A percentile compares a stretch with the other conserved stretches of the same genome.
phyloP scores from a whole-genome alignment of 164 flowering plant species.

The Tinospora cordifolia region DNA sequence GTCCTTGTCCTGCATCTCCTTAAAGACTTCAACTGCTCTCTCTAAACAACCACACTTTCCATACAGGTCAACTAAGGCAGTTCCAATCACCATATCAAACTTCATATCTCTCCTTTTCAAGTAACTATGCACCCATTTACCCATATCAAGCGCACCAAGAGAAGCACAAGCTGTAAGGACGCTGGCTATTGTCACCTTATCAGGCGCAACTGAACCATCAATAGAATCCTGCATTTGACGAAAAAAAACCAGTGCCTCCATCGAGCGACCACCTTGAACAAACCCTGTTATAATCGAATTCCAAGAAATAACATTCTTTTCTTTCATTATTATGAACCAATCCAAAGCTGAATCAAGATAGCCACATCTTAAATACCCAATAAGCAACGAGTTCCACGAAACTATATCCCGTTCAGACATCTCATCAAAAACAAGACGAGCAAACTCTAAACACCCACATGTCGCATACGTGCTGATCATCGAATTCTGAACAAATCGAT shows the following conservation, averaged over 20 bases:
- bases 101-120: slow-evolving; percentile 42
- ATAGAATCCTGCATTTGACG: slow-evolving; percentile 17
- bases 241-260: slow-evolving; percentile 21
- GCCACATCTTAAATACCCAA: slow-evolving; percentile 59
- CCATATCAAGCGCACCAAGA: slow-evolving; percentile 39
- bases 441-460: slow-evolving; percentile 27
- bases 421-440: slow-evolving; percentile 50
- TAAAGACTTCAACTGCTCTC: slow-evolving; percentile 44
- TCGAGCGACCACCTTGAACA: slow-evolving; percentile 19
- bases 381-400: slow-evolving; percentile 67
- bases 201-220: slow-evolving; percentile 10
- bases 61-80: slow-evolving; percentile 76
- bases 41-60: slow-evolving; percentile 66
- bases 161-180: slow-evolving; percentile 22
- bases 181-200: slow-evolving; percentile 19
- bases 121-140: slow-evolving; percentile 60
- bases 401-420: slow-evolving; percentile 51
- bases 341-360: slow-evolving; percentile 42
- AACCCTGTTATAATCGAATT: slow-evolving; percentile 24
- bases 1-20: slow-evolving; percentile 44
- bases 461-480: slow-evolving; percentile 34
- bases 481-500: slow-evolving; percentile 43
- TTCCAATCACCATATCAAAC: slow-evolving; percentile 49
- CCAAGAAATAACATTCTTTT: slow-evolving; percentile 22
- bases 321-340: slow-evolving; percentile 40